These are phyloP conservation scores for Trichoderma guizhouense DNA, from an alignment of 2,329 filamentous ascomycete genomes.

Conservation along the genomic window DNA sequence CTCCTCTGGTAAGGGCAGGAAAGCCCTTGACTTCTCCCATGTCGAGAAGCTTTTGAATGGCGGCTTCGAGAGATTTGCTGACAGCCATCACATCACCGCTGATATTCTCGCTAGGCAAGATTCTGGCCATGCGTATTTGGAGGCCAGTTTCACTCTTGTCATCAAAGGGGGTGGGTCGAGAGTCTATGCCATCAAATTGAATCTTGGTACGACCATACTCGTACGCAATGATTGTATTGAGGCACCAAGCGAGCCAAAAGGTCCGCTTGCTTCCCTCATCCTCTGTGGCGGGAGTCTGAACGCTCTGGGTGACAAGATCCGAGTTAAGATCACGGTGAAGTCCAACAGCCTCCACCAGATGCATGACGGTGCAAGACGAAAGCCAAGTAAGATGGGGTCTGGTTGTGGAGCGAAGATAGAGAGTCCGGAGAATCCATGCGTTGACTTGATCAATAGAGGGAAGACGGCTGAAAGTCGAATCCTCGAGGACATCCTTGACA, in stretches of 20 bases:
- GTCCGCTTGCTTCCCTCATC: conserved; percentile 17
- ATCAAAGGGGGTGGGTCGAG: not conserved
- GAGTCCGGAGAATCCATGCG: conserved; percentile 21
- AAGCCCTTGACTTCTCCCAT: conserved; percentile 1
- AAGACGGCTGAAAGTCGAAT: not conserved
- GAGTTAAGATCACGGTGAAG: conserved; percentile 18
- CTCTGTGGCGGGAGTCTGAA: not conserved
- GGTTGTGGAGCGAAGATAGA: conserved; percentile 21
- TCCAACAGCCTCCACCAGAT: conserved; percentile 20
- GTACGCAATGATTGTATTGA: conserved; percentile 19
- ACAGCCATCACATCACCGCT: not conserved
- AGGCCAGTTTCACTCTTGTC: not conserved
- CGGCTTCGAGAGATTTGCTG: conserved; percentile 9
- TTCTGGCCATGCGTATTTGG: not conserved
- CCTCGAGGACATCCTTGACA: conserved; percentile 11
- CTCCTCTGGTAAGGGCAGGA: conserved; percentile 17
- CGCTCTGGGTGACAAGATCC: not conserved
- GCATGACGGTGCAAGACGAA: conserved; percentile 21
- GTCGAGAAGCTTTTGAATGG: conserved; percentile 2
- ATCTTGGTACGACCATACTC: conserved; percentile 19
- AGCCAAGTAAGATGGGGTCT: conserved; percentile 20
- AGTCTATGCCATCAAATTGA: not conserved
- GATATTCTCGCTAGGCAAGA: not conserved
- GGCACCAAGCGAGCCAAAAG: conserved; percentile 20
- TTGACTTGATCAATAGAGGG: conserved; percentile 20